Conservation (phyloP, 371 early-diverging fungal species). For the Choanephora cucurbitarum region DNA sequence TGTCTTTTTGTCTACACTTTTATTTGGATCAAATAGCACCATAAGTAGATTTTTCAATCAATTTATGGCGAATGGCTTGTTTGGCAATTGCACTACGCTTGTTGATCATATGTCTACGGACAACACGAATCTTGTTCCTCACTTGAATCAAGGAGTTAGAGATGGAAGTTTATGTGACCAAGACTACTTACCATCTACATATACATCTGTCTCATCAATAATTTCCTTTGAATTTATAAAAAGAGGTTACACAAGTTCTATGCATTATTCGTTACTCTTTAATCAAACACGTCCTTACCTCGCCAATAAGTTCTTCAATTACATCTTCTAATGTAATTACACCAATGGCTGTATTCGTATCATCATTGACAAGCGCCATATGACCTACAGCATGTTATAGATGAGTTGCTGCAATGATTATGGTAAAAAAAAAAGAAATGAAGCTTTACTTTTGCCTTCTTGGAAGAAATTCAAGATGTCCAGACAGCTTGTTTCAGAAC, state of each 20-base stretch:
- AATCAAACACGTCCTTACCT: conserved; percentile 36
- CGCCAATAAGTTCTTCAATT: conserved; percentile 94
- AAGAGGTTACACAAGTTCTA: no score
- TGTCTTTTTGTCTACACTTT: neutral
- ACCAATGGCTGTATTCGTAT: conserved; percentile 70
- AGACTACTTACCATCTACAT: conserved; percentile 66
- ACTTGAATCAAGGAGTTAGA: conserved; percentile 20
- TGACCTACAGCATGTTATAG: conserved; percentile 43
- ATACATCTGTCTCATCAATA: conserved; percentile 94
- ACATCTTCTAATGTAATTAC: conserved; percentile 97
- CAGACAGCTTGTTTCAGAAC: conserved; percentile 73
- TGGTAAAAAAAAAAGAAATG: neutral
- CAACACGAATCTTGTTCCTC: conserved; percentile 43
- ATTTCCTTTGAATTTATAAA: conserved; percentile 64
- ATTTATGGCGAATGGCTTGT: neutral
- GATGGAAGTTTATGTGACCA: no score
- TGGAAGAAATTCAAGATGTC: conserved; percentile 95
- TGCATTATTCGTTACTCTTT: no score
- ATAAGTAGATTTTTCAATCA: conserved; percentile 4
- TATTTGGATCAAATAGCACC: conserved; percentile 16
- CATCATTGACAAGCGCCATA: conserved; percentile 73
- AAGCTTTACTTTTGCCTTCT: conserved; percentile 79
- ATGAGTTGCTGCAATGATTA: neutral
- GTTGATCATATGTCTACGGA: conserved; percentile 39
- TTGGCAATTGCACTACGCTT: conserved; percentile 13